A percentile compares a stretch with the other conserved stretches of the same genome.
Conservation (phyloP, 768 basidiomycete genomes). For the Postia placenta region DNA sequence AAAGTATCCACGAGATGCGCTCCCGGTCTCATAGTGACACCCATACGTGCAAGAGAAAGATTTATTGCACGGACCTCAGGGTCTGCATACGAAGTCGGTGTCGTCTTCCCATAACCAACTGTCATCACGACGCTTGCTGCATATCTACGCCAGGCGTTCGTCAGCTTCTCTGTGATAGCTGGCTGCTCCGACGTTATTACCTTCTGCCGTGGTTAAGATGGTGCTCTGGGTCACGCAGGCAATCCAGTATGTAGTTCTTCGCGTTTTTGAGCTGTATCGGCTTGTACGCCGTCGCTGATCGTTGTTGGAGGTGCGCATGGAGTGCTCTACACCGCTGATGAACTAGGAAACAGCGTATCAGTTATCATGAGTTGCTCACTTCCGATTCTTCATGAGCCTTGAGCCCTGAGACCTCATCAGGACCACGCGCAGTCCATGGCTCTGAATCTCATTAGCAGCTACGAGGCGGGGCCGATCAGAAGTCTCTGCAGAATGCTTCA, state of each 20-base stretch:
- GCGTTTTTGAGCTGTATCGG: constrained; percentile 32
- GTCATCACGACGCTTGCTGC: constrained; percentile 34
- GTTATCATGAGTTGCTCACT: too few species aligned
- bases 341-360: neutral
- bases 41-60: constrained; percentile 29
- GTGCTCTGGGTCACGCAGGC: constrained; percentile 26
- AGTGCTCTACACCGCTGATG: constrained; percentile 20
- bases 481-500: constrained; percentile 30
- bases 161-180: too few species aligned
- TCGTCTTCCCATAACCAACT: constrained; percentile 34
- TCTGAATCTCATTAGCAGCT: constrained; percentile 29
- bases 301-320: constrained; percentile 29
- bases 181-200: constrained; percentile 21
- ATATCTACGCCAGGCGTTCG: constrained; percentile 23
- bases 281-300: constrained; percentile 26
- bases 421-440: constrained; percentile 28
- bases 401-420: too few species aligned
- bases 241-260: constrained; percentile 28
- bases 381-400: too few species aligned
- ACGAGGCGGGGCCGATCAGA: constrained; percentile 31
- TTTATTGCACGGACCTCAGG: constrained; percentile 29
- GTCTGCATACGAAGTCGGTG: constrained; percentile 30
- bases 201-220: constrained; percentile 29
- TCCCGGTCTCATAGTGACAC: constrained; percentile 30
- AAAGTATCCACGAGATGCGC: constrained; percentile 28